Evolutionary conservation across 2,329 filamentous ascomycete species (phyloP), one percentile per base, ranked within the genome.

Genomic region (Mariannaea sp.): DNA sequence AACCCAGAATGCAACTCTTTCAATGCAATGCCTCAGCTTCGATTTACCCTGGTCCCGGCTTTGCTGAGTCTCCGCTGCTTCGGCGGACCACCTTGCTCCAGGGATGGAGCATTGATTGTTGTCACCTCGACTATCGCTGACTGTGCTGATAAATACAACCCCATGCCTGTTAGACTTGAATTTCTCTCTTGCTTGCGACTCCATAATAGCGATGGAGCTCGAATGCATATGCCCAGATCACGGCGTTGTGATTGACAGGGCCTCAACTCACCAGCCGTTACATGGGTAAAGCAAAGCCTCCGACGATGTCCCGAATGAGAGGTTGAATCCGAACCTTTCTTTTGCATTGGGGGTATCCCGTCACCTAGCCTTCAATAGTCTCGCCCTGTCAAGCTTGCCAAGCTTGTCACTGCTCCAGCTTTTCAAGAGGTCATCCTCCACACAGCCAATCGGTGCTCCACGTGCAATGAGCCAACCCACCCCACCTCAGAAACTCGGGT

Each of bases 371-470:
- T n/a, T n/a, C 26, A 7, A 29, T 29, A 29, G 7, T 7, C 12
- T 7, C 26, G 12, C 26, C 26, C 26, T 7, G 12, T 7, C 7
- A 12, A 29, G 7, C 26, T 12, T 29, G 26, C 12, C 26, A 7
- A 29, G 26, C 36, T 13, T 13, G 35, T n/a, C 12, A 29, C 8
- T 35, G 19, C 19, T 27, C 27, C 17, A 48, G 45, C 36, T 22
- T 8, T 27, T 5, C 44, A 44, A 29, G 51, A 32, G 46, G 45
- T 22, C 17, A 53, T 49, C 39, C 41, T 29, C 44, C 33, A 55
- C 52, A 50, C 46, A 55, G 33, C 52, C 52, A 55, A 55, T 55
- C 33, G 46, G 52, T n/a, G 40, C 9, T 55, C 52, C 52, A 55
- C 52, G 52, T 55, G 52, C 22, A 8, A 8, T 55, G 9, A 38